Evolutionary conservation across 2,329 filamentous ascomycete genomes (phyloP), one percentile per base, ranked within the genome.

Genomic region (Colletotrichum sp.): DNA sequence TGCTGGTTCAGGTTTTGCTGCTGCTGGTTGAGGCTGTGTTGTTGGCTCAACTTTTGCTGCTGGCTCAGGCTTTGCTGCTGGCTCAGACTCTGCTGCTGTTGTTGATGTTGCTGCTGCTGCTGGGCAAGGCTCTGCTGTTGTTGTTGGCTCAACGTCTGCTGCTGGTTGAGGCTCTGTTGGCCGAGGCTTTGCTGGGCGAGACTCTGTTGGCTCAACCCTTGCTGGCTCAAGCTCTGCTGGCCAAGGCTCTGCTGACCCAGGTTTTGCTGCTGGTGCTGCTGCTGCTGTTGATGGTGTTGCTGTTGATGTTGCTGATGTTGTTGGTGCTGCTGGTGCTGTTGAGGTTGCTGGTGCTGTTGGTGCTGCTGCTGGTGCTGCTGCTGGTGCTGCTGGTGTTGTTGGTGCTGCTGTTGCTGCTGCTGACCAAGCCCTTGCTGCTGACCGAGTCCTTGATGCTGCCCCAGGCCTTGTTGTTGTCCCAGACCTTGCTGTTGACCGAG

Each of bases 221-320:
- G 83, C 44, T 84, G 84, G 9, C 77, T 76, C 72, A 84, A 79
- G 18, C 78, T 75, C 69, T 83, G 82, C 69, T 84, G 84, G 26
- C 77, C 72, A 13, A 79, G 72, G 76, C 78, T 63, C 65, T 78
- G 74, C 69, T 79, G 69, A 72, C 78, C 68, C 7, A 78, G 78
- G 18, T 74, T 77, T 7, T 77, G 71, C 16, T 78, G 78, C 21
- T 67, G 79, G 26, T 79, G 79, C 18, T 78, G 78, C 6, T 79
- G 80, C 39, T 81, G 81, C n/a, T 79, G 80, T 9, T 78, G 78
- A 32, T 77, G 76, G 13, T 82, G 79, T 13, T 81, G 80, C 6
- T 80, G 80, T 28, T 81, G 82, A 12, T 80, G 80, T 62, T 81
- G 79, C 4, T 80, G 80, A 63, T 81, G 79, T 71, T 81, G 81